A percentile compares a stretch with the other conserved stretches of the same genome.
These are phyloP conservation scores for Cinnamomum chago DNA, from an alignment of 164 flowering plant genomes.

Conservation along the genomic window DNA sequence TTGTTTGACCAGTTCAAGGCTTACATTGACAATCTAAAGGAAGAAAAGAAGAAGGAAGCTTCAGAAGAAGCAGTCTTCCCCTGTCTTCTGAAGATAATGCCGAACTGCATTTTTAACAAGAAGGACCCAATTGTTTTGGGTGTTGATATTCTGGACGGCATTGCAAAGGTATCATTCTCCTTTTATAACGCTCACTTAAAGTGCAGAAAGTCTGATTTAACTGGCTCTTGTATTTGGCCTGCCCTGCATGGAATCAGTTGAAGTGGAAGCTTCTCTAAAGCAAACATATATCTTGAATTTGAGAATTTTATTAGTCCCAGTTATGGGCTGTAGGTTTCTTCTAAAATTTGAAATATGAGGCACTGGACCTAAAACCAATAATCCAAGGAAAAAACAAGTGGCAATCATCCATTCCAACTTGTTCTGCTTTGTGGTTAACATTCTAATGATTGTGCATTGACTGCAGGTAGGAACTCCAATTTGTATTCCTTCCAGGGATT, in stretches of 20 bases:
- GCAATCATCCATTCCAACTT: neutral
- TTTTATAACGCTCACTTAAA: neutral
- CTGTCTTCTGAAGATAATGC: slow-evolving; percentile 83
- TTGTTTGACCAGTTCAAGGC: slow-evolving; percentile 94
- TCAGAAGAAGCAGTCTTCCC: slow-evolving; percentile 98
- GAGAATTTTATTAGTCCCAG: neutral
- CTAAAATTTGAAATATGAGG: neutral
- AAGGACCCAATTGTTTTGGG: slow-evolving; percentile 97
- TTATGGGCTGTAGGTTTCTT: neutral
- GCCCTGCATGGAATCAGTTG: neutral
- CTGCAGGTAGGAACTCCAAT: slow-evolving; percentile 87
- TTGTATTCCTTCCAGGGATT: slow-evolving; percentile 75
- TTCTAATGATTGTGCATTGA: neutral
- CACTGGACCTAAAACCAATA: neutral
- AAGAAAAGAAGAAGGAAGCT: slow-evolving; percentile 89
- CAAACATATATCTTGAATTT: neutral
- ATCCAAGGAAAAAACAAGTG: neutral
- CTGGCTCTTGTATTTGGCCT: neutral
- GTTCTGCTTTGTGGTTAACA: neutral
- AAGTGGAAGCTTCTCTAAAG: neutral
- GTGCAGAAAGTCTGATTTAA: too few relatives aligned
- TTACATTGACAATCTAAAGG: slow-evolving; percentile 85
- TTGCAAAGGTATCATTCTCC: slow-evolving; percentile 53
- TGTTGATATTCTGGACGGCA: slow-evolving; percentile 91
- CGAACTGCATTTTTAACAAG: slow-evolving; percentile 83